Base-by-base conservation (phyloP, 2,329 filamentous ascomycete species). In the Pseudogymnoascus sp. region DNA sequence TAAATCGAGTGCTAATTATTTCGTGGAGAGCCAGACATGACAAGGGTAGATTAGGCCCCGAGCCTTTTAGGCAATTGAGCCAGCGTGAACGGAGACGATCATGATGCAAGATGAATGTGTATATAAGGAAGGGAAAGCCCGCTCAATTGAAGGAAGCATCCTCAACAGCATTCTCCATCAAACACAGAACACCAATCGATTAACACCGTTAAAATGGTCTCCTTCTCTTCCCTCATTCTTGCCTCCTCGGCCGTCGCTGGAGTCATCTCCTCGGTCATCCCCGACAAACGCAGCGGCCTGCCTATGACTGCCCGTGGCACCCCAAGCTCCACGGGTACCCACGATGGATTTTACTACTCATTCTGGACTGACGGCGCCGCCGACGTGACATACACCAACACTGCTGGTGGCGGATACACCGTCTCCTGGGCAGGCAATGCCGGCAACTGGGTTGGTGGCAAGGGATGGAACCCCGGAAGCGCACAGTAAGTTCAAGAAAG, bases 281-380 rank as follows among this genome's bases (percentile, higher is more conserved):
- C 43, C 9, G 43, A 54, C 7, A 54, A 54, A 25, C 43, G 43
- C 28, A 54, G 43, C 25, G 43, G 43, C 6, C 43, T 54, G n/a
- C 25, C 43, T 18, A 54, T 54, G 43, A 6, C 43, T 54, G 11
- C 30, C 3, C 61, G 63, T 28, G 43, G 75, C 33, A 80, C 80
- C 28, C 70, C 75, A 60, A 79, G 75, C 65, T 71, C 73, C 12
- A 80, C 78, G 2, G 82, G 82, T 57, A 80, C 75, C 6, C 74
- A 80, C 73, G 79, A 82, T 67, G 82, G 82, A 60, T 86, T 77
- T 74, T 86, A 80, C 75, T 86, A 81, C 72, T 82, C 79, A 7
- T 85, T 78, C 75, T 86, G 81, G 81, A 82, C 78, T 61, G 82
- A 85, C 63, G 78, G 79, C 28, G 74, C 71, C n/a, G 76, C 74